These are phyloP conservation scores for Fragilaria radians DNA, from an alignment of 108 stramenopile species.

Conservation along the genomic window DNA sequence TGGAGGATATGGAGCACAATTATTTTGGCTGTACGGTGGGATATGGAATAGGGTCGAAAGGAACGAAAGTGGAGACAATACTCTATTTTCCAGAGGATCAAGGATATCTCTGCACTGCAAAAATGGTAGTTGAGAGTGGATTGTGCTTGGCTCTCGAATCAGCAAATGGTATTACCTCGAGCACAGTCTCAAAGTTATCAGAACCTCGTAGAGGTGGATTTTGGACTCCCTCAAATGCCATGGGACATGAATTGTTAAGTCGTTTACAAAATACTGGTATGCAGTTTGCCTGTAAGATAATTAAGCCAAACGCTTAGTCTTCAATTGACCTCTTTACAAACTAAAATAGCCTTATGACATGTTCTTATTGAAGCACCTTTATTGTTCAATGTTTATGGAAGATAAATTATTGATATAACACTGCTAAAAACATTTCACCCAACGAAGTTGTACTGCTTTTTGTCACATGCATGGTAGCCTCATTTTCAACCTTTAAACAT, in stretches of 20 bases:
- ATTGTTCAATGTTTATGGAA: too few relatives aligned
- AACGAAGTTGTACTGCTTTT: too few relatives aligned
- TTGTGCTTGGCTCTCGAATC: slow-evolving; percentile 51
- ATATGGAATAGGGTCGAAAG: slow-evolving; percentile 45
- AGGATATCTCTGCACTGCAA: slow-evolving; percentile 66
- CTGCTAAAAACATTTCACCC: too few relatives aligned
- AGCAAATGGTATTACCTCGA: too few relatives aligned
- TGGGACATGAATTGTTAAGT: slow-evolving; percentile 59
- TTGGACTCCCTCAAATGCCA: slow-evolving; percentile 53
- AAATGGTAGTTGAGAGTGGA: slow-evolving; percentile 75
- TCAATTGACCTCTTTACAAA: too few relatives aligned
- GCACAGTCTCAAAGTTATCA: too few relatives aligned
- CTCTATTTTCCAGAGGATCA: slow-evolving; percentile 59
- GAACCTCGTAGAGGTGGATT: slow-evolving; percentile 49
- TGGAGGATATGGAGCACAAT: slow-evolving; percentile 52
- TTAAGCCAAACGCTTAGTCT: too few relatives aligned
- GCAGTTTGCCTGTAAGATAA: slow-evolving; percentile 18
- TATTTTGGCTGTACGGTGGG: slow-evolving; percentile 39
- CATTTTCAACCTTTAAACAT: too few relatives aligned
- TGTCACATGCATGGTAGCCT: too few relatives aligned
- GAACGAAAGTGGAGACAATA: slow-evolving; percentile 31
- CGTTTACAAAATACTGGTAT: slow-evolving; percentile 55
- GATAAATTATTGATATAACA: too few relatives aligned
- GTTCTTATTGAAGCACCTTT: too few relatives aligned
- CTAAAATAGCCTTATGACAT: too few relatives aligned